phyloP scores from a whole-genome alignment of 2,329 filamentous ascomycete species.

The Penicillium freii region DNA sequence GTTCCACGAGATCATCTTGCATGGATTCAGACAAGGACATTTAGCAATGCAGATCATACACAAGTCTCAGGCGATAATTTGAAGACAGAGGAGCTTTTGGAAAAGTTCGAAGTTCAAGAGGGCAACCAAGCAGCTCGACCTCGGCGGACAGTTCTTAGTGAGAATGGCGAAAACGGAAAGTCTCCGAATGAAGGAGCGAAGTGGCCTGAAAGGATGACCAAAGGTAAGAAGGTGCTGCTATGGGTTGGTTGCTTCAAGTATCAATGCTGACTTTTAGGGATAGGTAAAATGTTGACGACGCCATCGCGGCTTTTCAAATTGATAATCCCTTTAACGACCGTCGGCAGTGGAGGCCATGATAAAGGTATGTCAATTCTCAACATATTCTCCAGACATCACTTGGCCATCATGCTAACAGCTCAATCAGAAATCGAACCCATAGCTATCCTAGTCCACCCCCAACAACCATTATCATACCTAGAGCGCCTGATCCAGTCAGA shows the following conservation, averaged over 20 bases:
- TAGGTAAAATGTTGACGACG: conserved; percentile 76
- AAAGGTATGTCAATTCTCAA: conserved; percentile 42
- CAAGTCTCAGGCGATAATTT: conserved; percentile 28
- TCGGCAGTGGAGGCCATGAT: conserved; percentile 58
- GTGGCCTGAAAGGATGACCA: conserved; percentile 55
- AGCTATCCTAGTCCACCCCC: conserved; percentile 80
- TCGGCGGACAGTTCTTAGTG: conserved; percentile 26
- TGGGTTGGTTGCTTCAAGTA: background rate
- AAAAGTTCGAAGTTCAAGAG: conserved; percentile 42
- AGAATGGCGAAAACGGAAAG: conserved; percentile 29
- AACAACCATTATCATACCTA: conserved; percentile 87
- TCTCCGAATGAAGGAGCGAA: conserved; percentile 1
- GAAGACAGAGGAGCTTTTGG: conserved; percentile 35
- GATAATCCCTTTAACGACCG: conserved; percentile 69
- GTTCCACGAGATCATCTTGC: background rate
- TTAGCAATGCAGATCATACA: conserved; percentile 19
- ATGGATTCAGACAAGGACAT: conserved; percentile 12
- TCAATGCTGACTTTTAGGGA: conserved; percentile 7
- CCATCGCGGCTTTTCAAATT: conserved; percentile 78
- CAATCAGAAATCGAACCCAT: conserved; percentile 69
- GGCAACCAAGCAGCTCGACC: conserved; percentile 19
- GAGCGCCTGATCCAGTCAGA: conserved; percentile 87
- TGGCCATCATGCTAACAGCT: conserved; percentile 2
- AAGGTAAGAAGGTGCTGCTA: conserved; percentile 47
- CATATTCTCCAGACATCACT: background rate